Percentiles rank a stretch among this genome's conserved stretches.
Evolutionary conservation across 176 grass and related monocot genomes (phyloP).

Genomic region (Oryza rufipogon): DNA sequence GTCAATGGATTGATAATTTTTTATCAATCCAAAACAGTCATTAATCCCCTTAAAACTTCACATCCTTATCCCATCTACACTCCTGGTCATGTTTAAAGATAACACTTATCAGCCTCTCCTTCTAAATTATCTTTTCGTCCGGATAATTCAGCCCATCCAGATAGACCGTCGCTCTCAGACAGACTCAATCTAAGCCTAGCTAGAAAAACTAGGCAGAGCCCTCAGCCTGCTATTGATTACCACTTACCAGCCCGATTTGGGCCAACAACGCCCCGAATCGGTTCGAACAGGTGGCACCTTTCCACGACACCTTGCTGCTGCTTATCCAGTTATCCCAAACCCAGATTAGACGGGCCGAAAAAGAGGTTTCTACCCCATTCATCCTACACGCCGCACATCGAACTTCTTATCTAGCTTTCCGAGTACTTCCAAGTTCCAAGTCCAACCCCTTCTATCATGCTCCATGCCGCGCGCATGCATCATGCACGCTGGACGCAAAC

Average conservation of each 20-base stretch:
- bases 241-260: not conserved
- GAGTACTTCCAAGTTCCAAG: not conserved
- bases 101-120: not conserved
- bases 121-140: not conserved
- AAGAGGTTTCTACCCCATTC: slow-evolving; percentile 5
- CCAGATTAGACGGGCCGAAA: slow-evolving; percentile 23
- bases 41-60: not conserved
- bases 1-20: too few relatives aligned
- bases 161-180: not conserved
- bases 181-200: not conserved
- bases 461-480: not conserved
- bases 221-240: not conserved
- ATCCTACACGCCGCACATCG: not conserved
- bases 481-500: slow-evolving; percentile 2
- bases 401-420: not conserved
- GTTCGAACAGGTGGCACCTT: not conserved
- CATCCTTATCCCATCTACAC: not conserved
- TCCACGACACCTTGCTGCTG: not conserved
- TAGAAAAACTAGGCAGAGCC: not conserved
- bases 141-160: not conserved
- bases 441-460: not conserved
- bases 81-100: not conserved
- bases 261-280: slow-evolving; percentile 9
- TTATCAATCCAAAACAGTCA: too few relatives aligned
- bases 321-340: not conserved